phyloP scores from a whole-genome alignment of 1,139 yeast genomes.

The Pneumocystis murina region DNA sequence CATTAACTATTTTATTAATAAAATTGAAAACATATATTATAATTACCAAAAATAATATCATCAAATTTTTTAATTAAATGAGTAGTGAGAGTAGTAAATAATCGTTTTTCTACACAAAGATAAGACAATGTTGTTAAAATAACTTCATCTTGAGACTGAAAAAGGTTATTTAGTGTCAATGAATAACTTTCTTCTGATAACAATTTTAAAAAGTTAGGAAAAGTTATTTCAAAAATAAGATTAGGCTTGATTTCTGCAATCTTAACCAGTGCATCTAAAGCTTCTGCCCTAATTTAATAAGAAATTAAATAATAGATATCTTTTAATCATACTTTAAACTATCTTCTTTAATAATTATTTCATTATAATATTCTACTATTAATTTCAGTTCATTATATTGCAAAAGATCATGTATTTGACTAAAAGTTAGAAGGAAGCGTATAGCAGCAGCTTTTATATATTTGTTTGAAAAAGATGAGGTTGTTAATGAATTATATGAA shows the following conservation, averaged over 20 bases:
- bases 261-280: slow-evolving; percentile 39
- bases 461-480: not conserved
- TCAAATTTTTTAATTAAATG: slow-evolving; percentile 24
- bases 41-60: slow-evolving; percentile 11
- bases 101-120: slow-evolving; percentile 21
- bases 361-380: slow-evolving; percentile 53
- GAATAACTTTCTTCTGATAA: slow-evolving; percentile 31
- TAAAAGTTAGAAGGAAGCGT: slow-evolving; percentile 44
- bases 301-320: not conserved
- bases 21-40: slow-evolving; percentile 7
- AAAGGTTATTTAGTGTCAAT: slow-evolving; percentile 15
- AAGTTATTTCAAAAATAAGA: slow-evolving; percentile 41
- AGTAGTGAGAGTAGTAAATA: slow-evolving; percentile 25
- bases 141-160: slow-evolving; percentile 15
- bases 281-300: slow-evolving; percentile 20
- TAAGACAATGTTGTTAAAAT: slow-evolving; percentile 22
- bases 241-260: slow-evolving; percentile 32
- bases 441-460: slow-evolving; percentile 36
- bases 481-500: not conserved
- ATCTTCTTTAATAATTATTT: slow-evolving; percentile 37
- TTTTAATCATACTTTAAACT: slow-evolving; percentile 15
- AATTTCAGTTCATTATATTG: slow-evolving; percentile 41
- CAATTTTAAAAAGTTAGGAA: slow-evolving; percentile 43
- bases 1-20: slow-evolving; percentile 8
- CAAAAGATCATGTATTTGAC: slow-evolving; percentile 35